phyloP scores from a whole-genome alignment of 2,329 filamentous ascomycete genomes.

The Fusarium sp. region DNA sequence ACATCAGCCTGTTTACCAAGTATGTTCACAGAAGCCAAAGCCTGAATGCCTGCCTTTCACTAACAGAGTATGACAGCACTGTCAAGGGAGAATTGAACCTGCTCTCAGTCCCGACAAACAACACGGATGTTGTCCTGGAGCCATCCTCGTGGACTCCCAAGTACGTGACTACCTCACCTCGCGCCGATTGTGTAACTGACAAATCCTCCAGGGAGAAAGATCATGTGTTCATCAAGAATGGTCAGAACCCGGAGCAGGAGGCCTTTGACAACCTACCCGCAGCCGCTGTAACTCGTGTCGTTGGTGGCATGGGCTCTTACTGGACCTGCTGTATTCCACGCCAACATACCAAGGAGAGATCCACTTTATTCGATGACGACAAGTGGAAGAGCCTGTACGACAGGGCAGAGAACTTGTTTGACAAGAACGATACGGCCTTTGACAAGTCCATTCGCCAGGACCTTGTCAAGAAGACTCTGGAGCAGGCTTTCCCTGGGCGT shows the following conservation, averaged over 20 bases:
- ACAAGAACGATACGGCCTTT: neutral
- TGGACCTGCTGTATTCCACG: constrained; percentile 12
- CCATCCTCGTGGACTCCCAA: neutral
- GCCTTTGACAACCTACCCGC: neutral
- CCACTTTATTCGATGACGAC: neutral
- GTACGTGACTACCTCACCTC: neutral
- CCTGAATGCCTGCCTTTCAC: neutral
- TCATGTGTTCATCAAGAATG: neutral
- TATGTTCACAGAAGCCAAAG: neutral
- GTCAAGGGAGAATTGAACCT: constrained; percentile 10
- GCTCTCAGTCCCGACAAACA: constrained; percentile 1
- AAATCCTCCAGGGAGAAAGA: neutral
- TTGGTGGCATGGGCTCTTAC: constrained; percentile 13
- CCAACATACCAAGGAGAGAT: neutral
- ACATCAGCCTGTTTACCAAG: constrained; percentile 15
- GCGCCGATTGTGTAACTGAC: neutral
- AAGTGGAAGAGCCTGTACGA: neutral
- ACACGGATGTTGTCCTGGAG: neutral
- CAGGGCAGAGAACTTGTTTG: neutral
- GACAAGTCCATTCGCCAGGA: neutral
- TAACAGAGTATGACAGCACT: neutral
- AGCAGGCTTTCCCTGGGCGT: neutral
- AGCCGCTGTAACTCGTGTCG: constrained; percentile 4
- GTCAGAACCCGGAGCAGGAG: constrained; percentile 1
- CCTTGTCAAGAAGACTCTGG: neutral